Evolutionary conservation across 1,139 yeast genomes (phyloP).

Genomic region (Lodderomyces beijingensis): DNA sequence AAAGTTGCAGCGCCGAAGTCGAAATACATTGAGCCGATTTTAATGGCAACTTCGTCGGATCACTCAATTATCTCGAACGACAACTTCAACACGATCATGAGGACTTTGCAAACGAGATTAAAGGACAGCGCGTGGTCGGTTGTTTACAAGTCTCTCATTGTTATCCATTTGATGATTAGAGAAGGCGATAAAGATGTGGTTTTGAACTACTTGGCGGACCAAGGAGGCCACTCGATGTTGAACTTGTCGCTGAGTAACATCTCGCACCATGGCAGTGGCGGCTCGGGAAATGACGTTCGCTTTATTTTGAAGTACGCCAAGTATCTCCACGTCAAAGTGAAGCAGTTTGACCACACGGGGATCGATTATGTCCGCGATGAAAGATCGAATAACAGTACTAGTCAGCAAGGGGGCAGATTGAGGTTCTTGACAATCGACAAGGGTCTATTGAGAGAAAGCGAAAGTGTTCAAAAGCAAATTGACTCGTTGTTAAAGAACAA

Average conservation of each 20-base stretch:
- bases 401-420: slow-evolving; percentile 60
- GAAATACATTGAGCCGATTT: slow-evolving; percentile 89
- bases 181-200: slow-evolving; percentile 81
- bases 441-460: slow-evolving; percentile 79
- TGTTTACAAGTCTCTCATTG: slow-evolving; percentile 79
- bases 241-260: slow-evolving; percentile 37
- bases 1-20: slow-evolving; percentile 97
- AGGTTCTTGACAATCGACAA: slow-evolving; percentile 66
- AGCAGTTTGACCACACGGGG: slow-evolving; percentile 60
- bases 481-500: slow-evolving; percentile 70
- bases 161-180: slow-evolving; percentile 84
- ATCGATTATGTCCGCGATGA: slow-evolving; percentile 80
- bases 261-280: slow-evolving; percentile 19
- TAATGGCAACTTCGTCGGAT: slow-evolving; percentile 62
- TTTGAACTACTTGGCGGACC: slow-evolving; percentile 57
- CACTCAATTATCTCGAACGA: slow-evolving; percentile 44
- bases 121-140: slow-evolving; percentile 87
- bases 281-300: slow-evolving; percentile 50
- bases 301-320: slow-evolving; percentile 66
- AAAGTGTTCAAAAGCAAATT: slow-evolving; percentile 79
- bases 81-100: slow-evolving; percentile 67
- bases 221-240: slow-evolving; percentile 50
- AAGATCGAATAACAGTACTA: slow-evolving; percentile 40
- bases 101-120: slow-evolving; percentile 54
- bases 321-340: slow-evolving; percentile 65